Evolutionary conservation across 768 basidiomycete genomes (phyloP), one percentile per base, ranked within the genome.

Genomic region (Chalciporus chontae): DNA sequence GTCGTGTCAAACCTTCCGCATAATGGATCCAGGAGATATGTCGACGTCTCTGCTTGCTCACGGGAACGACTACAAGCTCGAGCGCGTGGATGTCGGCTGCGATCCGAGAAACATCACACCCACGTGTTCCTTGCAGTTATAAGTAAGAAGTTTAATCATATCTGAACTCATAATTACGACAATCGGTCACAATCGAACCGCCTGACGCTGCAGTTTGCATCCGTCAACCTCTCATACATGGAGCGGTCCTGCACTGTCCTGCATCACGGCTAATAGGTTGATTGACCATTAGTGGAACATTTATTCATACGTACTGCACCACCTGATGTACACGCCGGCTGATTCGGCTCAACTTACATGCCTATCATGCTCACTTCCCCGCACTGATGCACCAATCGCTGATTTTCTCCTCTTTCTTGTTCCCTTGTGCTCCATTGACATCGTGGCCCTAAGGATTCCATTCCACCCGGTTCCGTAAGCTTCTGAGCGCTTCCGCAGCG

Each of bases 381-480:
- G 31, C 2, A 29, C 34, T n/a, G 34, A 15, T n/a, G n/a, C 8
- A n/a, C 10, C 10, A 7, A 31, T 31, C 8, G 29, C 29, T 11
- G 3, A n/a, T 15, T 36, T 36, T n/a, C 14, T 36, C 4, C 34
- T n/a, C n/a, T 36, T n/a, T 36, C 14, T 36, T n/a, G 15, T n/a
- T n/a, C n/a, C n/a, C 34, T n/a, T n/a, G 6, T 6, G n/a, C 14
- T 36, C 34, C 14, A n/a, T n/a, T 15, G 34, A 36, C 14, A 36
- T 15, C 34, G 34, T n/a, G 29, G 3, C 29, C 29, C 8, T 29
- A 39, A 27, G 21, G 36, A 29, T 24, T 18, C 17, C 18, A 29
- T 36, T n/a, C n/a, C n/a, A n/a, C n/a, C n/a, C n/a, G 37, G 42
- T 21, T 48, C 52, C 48, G 40, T 26, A 5, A n/a, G 18, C 26